A percentile compares a stretch with the other conserved stretches of the same genome.
phyloP scores from a whole-genome alignment of 1,139 yeast genomes.

The Blastobotrys persicus region DNA sequence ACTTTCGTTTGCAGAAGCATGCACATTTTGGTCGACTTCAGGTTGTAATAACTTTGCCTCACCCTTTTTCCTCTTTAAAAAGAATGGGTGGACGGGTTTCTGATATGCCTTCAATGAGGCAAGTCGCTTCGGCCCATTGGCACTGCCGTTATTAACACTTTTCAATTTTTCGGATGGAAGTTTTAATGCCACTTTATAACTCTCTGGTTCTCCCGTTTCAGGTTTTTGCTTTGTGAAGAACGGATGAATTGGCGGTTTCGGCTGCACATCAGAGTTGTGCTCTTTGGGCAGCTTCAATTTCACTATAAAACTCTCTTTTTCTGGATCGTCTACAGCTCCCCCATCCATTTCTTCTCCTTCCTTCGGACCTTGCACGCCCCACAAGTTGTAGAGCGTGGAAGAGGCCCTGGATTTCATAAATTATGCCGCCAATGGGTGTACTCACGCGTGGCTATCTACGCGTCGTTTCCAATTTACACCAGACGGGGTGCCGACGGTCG shows the following conservation, averaged over 20 bases:
- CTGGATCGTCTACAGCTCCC: constrained; percentile 11
- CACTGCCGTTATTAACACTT: background rate
- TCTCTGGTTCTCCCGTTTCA: background rate
- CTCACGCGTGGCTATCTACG: background rate
- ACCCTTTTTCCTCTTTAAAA: constrained; percentile 17
- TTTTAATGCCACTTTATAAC: background rate
- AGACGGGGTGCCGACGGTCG: background rate
- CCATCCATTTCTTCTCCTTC: constrained; percentile 7
- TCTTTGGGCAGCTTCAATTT: constrained; percentile 4
- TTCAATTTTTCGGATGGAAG: background rate
- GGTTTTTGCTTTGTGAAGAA: constrained; percentile 12
- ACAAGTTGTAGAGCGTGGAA: constrained; percentile 11
- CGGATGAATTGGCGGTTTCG: constrained; percentile 12
- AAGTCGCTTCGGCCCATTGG: background rate
- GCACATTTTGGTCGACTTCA: no score
- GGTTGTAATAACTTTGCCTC: no score
- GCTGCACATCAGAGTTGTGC: constrained; percentile 1
- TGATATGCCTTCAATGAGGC: background rate
- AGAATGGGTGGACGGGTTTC: constrained; percentile 27
- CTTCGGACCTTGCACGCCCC: constrained; percentile 7
- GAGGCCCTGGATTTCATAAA: constrained; percentile 6
- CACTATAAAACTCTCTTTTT: constrained; percentile 1
- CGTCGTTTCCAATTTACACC: background rate
- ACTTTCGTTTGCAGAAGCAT: background rate
- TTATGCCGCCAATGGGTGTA: background rate